Evolutionary conservation across 2,329 filamentous ascomycete species (phyloP).

Genomic region (Leptographium radiaticola): DNA sequence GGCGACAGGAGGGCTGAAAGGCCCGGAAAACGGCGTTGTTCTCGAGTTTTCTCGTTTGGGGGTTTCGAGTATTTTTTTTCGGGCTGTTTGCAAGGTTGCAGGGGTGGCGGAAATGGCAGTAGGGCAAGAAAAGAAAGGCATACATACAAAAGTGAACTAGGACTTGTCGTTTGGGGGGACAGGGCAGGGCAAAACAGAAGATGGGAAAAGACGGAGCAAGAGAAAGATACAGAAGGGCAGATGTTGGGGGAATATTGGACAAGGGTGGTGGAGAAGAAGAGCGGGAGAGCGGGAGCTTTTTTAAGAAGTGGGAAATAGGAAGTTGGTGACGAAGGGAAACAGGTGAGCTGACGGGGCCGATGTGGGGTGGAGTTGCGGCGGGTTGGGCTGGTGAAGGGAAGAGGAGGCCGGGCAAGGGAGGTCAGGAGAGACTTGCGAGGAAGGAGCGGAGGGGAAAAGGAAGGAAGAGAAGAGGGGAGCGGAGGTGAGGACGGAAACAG

Average conservation of each 20-base stretch:
- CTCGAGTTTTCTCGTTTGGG: not conserved
- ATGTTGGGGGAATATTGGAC: not conserved
- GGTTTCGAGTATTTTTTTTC: not conserved
- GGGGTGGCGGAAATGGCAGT: not conserved
- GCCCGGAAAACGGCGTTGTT: slow-evolving; percentile 1
- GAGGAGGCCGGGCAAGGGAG: not conserved
- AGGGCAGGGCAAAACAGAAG: not conserved
- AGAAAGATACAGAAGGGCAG: not conserved
- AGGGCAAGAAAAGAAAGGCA: not conserved
- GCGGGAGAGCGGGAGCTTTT: slow-evolving; percentile 3
- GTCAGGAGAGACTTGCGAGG: not conserved
- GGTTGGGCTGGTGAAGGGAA: not conserved
- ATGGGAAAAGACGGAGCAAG: not conserved
- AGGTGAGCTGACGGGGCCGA: not conserved
- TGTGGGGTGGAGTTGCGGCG: not conserved
- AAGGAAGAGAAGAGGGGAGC: not conserved
- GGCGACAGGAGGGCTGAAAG: slow-evolving; percentile 10
- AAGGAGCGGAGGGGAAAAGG: not conserved
- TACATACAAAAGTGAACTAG: not conserved
- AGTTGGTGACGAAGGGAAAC: not conserved
- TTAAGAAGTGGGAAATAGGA: not conserved
- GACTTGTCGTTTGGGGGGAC: not conserved
- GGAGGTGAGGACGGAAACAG: not conserved
- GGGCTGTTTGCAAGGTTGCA: not conserved
- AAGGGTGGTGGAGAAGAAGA: not conserved